Evolutionary conservation across 805 yeast genomes (phyloP).

Genomic region (Candida lessepsii): DNA sequence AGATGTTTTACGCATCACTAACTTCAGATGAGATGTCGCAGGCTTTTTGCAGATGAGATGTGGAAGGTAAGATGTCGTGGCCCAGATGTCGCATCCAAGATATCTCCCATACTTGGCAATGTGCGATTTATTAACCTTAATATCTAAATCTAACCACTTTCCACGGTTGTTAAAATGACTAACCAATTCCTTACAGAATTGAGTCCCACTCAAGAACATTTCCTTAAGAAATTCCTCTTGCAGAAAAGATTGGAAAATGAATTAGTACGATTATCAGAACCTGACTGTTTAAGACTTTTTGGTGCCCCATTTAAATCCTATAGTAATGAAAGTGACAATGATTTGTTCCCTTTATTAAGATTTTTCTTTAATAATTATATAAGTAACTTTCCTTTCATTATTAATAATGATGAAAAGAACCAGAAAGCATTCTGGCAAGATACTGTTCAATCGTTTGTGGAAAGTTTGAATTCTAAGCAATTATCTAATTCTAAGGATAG

Average conservation of each 20-base stretch:
- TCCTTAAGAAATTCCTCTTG: slow-evolving; percentile 78
- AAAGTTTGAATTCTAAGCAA: slow-evolving; percentile 68
- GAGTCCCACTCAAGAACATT: slow-evolving; percentile 76
- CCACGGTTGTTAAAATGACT: too few relatives aligned
- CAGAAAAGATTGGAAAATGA: slow-evolving; percentile 62
- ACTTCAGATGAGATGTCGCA: slow-evolving; percentile 1
- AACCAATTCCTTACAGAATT: slow-evolving; percentile 21
- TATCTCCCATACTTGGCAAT: background rate
- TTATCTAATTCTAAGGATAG: slow-evolving; percentile 75
- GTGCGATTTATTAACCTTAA: too few relatives aligned
- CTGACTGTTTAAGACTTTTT: slow-evolving; percentile 61
- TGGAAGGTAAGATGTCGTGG: slow-evolving; percentile 9
- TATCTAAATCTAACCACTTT: too few relatives aligned
- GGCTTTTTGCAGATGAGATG: slow-evolving; percentile 10
- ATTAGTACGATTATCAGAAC: slow-evolving; percentile 55
- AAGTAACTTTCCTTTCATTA: slow-evolving; percentile 72
- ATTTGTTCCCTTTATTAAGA: slow-evolving; percentile 61
- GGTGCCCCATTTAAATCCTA: slow-evolving; percentile 71
- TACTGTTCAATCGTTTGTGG: slow-evolving; percentile 78
- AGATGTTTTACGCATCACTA: background rate
- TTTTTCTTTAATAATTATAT: slow-evolving; percentile 65
- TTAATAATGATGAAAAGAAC: slow-evolving; percentile 45
- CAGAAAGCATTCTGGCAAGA: slow-evolving; percentile 66
- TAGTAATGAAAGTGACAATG: background rate
- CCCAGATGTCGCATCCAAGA: background rate